Conservation (phyloP, 805 yeast species). For the Candida coquimbonensis region DNA sequence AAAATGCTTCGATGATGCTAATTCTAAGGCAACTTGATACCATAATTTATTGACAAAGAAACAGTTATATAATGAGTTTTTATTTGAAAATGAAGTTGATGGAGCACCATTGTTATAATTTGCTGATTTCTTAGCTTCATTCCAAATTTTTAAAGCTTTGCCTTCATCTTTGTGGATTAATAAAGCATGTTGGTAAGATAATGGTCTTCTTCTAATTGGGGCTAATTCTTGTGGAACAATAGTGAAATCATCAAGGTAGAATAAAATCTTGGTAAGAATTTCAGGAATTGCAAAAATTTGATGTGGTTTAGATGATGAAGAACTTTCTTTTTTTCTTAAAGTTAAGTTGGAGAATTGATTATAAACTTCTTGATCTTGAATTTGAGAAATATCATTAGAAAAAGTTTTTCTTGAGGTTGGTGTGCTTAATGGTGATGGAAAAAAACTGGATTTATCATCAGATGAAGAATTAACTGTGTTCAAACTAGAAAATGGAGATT, state of each 20-base stretch:
- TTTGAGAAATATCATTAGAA: neutral
- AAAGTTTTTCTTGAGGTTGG: neutral
- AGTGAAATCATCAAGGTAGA: conserved; percentile 50
- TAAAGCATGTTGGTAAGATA: conserved; percentile 61
- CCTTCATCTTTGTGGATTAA: conserved; percentile 52
- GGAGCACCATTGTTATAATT: conserved; percentile 17
- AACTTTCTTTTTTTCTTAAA: neutral
- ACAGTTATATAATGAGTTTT: conserved; percentile 47
- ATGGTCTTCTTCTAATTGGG: conserved; percentile 60
- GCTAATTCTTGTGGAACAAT: conserved; percentile 54
- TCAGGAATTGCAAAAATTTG: conserved; percentile 70
- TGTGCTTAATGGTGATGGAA: conserved; percentile 1
- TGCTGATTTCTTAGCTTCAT: conserved; percentile 17
- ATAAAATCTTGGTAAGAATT: conserved; percentile 53
- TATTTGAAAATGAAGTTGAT: conserved; percentile 4
- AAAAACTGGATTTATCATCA: neutral
- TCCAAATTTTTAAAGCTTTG: conserved; percentile 41
- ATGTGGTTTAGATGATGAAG: conserved; percentile 8
- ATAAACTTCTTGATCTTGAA: conserved; percentile 5
- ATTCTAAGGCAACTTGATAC: conserved; percentile 45
- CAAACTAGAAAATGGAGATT: conserved; percentile 1
- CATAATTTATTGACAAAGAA: conserved; percentile 64
- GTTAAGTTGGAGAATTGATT: conserved; percentile 8
- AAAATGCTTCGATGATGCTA: conserved; percentile 47
- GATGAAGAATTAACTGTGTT: neutral